Conservation (phyloP, 73 alveolate genomes). For the Paramecium caudatum region DNA sequence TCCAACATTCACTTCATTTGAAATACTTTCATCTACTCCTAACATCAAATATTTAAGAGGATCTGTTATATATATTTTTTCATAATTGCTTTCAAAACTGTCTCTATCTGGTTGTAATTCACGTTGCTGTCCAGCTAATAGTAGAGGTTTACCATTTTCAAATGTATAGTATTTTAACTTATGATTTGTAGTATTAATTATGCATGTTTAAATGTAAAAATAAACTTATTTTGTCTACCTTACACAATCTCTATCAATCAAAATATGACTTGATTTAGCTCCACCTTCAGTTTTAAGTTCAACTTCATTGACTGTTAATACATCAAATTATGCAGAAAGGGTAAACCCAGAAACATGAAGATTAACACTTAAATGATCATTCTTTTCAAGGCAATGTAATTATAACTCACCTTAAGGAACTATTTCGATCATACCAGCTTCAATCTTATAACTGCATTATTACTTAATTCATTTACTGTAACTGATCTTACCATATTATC, state of each 20-base stretch:
- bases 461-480: not conserved
- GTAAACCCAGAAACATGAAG: not conserved
- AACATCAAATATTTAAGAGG: conserved; percentile 40
- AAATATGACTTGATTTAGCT: not conserved
- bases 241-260: not conserved
- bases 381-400: not conserved
- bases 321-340: not conserved
- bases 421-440: conserved; percentile 35
- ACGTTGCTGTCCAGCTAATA: not conserved
- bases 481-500: conserved; percentile 8
- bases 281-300: not conserved
- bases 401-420: conserved; percentile 37
- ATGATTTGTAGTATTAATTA: conserved; percentile 20
- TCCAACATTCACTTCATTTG: conserved; percentile 54
- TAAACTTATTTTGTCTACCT: not conserved
- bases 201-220: conserved; percentile 33
- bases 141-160: not conserved
- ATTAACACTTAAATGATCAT: not conserved
- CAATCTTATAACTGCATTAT: not conserved
- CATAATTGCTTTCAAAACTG: conserved; percentile 30
- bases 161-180: conserved; percentile 27
- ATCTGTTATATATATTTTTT: not conserved
- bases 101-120: not conserved
- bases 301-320: not conserved
- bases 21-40: not conserved